Evolutionary conservation across 1,284 basidiomycete species (phyloP), one percentile per base, ranked within the genome.

Genomic region (Golubevia pallescens): DNA sequence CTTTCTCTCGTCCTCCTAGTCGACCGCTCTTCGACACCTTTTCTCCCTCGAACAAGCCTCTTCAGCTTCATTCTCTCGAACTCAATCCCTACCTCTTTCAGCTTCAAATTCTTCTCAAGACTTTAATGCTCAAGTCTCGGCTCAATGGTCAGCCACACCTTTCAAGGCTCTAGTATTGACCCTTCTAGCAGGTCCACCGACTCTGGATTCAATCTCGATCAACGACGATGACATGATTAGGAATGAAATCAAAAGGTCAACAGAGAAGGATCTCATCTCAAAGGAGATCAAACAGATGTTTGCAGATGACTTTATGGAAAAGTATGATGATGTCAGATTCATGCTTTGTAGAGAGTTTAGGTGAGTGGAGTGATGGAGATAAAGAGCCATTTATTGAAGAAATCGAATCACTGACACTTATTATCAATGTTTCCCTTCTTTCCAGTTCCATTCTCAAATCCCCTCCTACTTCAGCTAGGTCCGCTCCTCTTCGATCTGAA

Each of bases 271-370:
- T 1, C 64, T 63, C 6, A 67, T 83, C 0, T 55, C 57, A 1
- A 67, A 72, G n/a, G 82, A 85, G 32, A 67, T 85, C 10, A 52
- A 75, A 2, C 69, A 57, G 13, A 67, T 66, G 24, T 77, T 85
- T 8, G 70, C 73, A 5, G 71, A 80, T 13, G 73, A 70, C 28
- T 77, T 72, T 1, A 56, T 83, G 52, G 72, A 85, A 23, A 67
- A 77, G 58, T 82, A 80, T 60, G 81, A 81, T 66, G 82, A 85
- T 42, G 78, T 80, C 4, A 78, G 81, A 13, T 77, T 71, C 48
- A 69, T 73, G 28, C 74, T 80, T 13, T 66, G 74, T 23, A 64
- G 71, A 13, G 80, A 82, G 60, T 66, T 80, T 55, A 68, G 63
- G 28, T 61, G 5, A 52, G 57, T 21, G 28, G 61, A 20, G 8